Base-by-base conservation (phyloP, 2,329 filamentous ascomycete species). In the Onygena corvina region DNA sequence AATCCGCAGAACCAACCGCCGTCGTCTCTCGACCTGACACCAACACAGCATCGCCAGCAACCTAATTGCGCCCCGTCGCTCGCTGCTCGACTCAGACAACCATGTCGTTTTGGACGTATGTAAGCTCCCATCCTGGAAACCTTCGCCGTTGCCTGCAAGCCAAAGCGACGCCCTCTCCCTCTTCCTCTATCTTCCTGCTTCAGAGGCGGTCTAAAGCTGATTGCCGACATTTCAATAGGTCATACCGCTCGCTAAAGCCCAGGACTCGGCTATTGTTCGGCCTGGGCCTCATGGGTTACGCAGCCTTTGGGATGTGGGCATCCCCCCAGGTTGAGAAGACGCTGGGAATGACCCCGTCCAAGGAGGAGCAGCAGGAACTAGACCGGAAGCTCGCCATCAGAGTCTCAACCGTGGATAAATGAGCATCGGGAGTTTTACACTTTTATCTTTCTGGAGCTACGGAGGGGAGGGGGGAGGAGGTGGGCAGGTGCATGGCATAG, bases 271-370 rank as follows among this genome's bases (percentile, higher is more conserved):
- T 86, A 35, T 68, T 81, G 44, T 74, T 94, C 54, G 89, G 89
- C 57, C 63, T 80, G 45, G 83, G 80, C 58, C 68, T 94, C 56
- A 79, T 94, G 60, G 77, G 77, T 29, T 94, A 87, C 78, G 86
- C 86, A 11, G 69, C 72, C 34, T 69, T 79, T 34, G 89, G 86
- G 12, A 73, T 92, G n/a, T 81, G 83, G 61, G 61, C 85, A 14
- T 80, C 83, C 3, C 84, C 90, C 61, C 73, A 74, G 50, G 79
- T 83, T 12, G 88, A 90, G 67, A 76, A 84, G 61, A 79, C 75
- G 35, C 75, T 89, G 53, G 84, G 84, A 4, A 76, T 86, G 64
- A 80, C 76, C 33, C 78, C 88, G 1, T 83, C 80, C 0, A 80
- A 86, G 53, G 72, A 83, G 60, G 87, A 94, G 61, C 81, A 79